Conservation (phyloP, 352 stramenopile genomes). For the Halophytophthora polymorphica region DNA sequence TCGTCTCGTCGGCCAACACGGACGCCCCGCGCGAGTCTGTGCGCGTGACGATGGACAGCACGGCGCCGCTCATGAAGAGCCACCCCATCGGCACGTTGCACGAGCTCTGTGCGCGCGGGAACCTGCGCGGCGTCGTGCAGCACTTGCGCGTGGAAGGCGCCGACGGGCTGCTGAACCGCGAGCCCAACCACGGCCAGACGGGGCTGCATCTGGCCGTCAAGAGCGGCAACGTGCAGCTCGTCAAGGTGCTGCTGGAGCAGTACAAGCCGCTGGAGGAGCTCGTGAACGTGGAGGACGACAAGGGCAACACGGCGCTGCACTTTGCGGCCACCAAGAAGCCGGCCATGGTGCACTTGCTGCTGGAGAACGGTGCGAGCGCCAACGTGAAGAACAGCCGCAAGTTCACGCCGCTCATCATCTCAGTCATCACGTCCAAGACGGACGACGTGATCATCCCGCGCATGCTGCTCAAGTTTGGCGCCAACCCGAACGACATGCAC, state of each 20-base stretch:
- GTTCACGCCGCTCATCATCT: constrained; percentile 84
- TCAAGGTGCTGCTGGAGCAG: constrained; percentile 82
- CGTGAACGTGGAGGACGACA: constrained; percentile 84
- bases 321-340: constrained; percentile 86
- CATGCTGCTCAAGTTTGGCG: constrained; percentile 87
- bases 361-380: constrained; percentile 75
- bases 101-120: constrained; percentile 76
- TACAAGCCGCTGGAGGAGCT: constrained; percentile 78
- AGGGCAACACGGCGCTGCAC: constrained; percentile 84
- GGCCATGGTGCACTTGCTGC: constrained; percentile 74
- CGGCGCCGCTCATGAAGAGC: constrained; percentile 67
- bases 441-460: constrained; percentile 81
- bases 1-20: constrained; percentile 36
- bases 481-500: constrained; percentile 89
- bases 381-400: constrained; percentile 87
- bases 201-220: constrained; percentile 79
- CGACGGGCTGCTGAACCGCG: constrained; percentile 60
- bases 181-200: constrained; percentile 84
- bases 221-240: constrained; percentile 76
- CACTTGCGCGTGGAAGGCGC: constrained; percentile 69
- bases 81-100: constrained; percentile 79
- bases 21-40: constrained; percentile 57
- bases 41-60: constrained; percentile 68
- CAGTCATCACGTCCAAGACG: constrained; percentile 82
- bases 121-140: constrained; percentile 74